phyloP scores from a whole-genome alignment of 352 stramenopile genomes.

The Phytophthora syringae region DNA sequence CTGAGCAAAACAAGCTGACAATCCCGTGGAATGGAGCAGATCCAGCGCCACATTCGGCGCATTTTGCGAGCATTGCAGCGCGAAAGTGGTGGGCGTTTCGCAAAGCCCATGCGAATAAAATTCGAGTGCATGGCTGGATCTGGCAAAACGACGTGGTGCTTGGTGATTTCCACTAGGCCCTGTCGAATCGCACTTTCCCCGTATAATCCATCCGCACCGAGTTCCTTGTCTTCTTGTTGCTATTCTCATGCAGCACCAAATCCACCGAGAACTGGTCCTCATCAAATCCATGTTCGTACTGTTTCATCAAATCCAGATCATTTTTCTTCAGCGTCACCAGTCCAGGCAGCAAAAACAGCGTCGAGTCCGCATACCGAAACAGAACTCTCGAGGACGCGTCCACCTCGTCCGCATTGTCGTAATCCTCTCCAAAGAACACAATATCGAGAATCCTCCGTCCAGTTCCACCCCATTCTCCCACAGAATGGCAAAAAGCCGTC shows the following conservation, averaged over 20 bases:
- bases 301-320: slow-evolving; percentile 85
- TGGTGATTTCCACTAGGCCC: slow-evolving; percentile 81
- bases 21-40: slow-evolving; percentile 69
- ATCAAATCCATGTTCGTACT: slow-evolving; percentile 86
- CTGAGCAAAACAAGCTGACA: slow-evolving; percentile 57
- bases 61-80: slow-evolving; percentile 81
- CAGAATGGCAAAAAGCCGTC: slow-evolving; percentile 82
- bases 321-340: slow-evolving; percentile 78
- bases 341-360: slow-evolving; percentile 72
- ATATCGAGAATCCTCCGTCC: slow-evolving; percentile 82
- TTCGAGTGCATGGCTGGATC: slow-evolving; percentile 85
- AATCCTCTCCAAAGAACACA: slow-evolving; percentile 88
- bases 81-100: slow-evolving; percentile 77
- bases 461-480: slow-evolving; percentile 82
- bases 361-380: slow-evolving; percentile 84
- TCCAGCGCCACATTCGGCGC: slow-evolving; percentile 77
- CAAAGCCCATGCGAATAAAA: slow-evolving; percentile 81
- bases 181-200: slow-evolving; percentile 72
- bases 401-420: slow-evolving; percentile 59
- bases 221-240: slow-evolving; percentile 37
- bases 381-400: slow-evolving; percentile 75
- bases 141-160: slow-evolving; percentile 77
- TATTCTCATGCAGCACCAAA: slow-evolving; percentile 75
- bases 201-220: slow-evolving; percentile 69
- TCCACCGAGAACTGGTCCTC: slow-evolving; percentile 84